Base-by-base conservation (phyloP, 306 rosid species). In the Mucuna pruriens region DNA sequence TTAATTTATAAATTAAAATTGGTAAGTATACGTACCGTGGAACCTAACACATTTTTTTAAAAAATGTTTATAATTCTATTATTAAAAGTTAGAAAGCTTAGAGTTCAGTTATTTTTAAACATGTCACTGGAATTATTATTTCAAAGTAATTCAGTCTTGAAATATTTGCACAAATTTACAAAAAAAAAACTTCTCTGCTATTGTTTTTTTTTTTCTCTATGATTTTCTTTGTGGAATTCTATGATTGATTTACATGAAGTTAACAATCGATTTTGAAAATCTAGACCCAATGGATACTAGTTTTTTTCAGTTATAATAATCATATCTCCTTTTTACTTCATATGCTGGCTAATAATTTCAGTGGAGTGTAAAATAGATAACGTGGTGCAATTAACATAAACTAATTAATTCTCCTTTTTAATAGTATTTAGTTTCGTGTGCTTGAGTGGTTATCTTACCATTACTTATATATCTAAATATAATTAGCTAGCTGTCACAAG, bases 281-380 rank as follows among this genome's bases (percentile, higher is more conserved):
- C 7, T 23, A 25, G 3, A 36, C 71, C 26, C 23, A 60, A 16
- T 5, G 16, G 42, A 48, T 40, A 42, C n/a, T 15, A 10, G 7
- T 40, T 2, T 44, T 31, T 76, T 61, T 3, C 9, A 25, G 5
- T 10, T 11, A n/a, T n/a, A 9, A 44, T 26, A 16, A 25, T 16
- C 61, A 61, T 10, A 29, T 3, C 31, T n/a, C 22, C 65, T 26
- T 44, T 15, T 22, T 38, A 13, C 52, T 15, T 19, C 78, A 48
- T 52, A 46, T 46, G 54, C 9, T 51, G 48, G 38, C 25, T 42
- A 66, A 66, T 75, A 8, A 22, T 66, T 40, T 54, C 12, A 52
- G 16, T 52, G 83, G 63, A 61, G 79, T 61, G 74, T 48, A 8
- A 69, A 15, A 70, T 70, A 5, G 68, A 82, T 76, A 70, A 69